phyloP scores from a whole-genome alignment of 129 eudicot genomes.

The Oenanthe sinensis region DNA sequence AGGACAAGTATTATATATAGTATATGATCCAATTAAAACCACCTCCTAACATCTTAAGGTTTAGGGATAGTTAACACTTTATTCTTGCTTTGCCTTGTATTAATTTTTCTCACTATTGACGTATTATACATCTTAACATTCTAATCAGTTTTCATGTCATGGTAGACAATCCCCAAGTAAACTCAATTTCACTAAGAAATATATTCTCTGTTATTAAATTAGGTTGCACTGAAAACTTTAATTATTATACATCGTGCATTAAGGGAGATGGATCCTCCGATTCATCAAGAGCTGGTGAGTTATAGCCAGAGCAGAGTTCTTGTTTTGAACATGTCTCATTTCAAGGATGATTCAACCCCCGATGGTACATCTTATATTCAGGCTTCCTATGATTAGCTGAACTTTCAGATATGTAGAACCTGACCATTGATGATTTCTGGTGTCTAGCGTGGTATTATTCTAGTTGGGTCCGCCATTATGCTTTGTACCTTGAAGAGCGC shows the following conservation, averaged over 20 bases:
- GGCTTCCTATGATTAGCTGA: neutral
- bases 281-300: conserved; percentile 50
- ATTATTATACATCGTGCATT: conserved; percentile 71
- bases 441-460: conserved; percentile 70
- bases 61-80: neutral
- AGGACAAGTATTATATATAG: too few relatives aligned
- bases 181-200: neutral
- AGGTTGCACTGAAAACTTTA: conserved; percentile 77
- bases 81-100: neutral
- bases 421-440: conserved; percentile 17
- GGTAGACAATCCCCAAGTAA: neutral
- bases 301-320: conserved; percentile 44
- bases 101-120: neutral
- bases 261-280: conserved; percentile 60
- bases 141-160: neutral
- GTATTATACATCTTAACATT: neutral
- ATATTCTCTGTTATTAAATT: conserved; percentile 5
- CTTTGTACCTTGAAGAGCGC: conserved; percentile 63
- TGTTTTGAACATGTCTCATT: conserved; percentile 54
- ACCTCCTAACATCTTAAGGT: too few relatives aligned
- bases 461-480: conserved; percentile 62
- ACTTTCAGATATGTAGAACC: conserved; percentile 3
- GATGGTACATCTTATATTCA: conserved; percentile 35
- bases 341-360: conserved; percentile 72
- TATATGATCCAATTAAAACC: too few relatives aligned